Base-by-base conservation (phyloP, 495 filamentous ascomycete species). In the Aspergillus conjunctus region DNA sequence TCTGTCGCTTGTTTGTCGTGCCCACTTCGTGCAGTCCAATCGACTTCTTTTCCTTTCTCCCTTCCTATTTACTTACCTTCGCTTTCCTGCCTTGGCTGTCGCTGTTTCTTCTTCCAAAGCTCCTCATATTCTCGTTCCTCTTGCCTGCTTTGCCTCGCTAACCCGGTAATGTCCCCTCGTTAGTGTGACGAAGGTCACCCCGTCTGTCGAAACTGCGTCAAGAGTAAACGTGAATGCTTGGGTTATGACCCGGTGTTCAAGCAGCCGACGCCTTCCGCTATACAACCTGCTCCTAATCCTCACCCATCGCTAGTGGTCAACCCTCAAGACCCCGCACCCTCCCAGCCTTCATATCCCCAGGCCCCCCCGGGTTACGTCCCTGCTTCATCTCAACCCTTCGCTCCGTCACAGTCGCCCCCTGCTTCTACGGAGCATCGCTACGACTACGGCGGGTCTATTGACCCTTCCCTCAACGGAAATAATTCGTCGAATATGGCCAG, bases 231-330 rank as follows among this genome's bases (percentile, higher is more conserved):
- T 66, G 94, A 98, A 70, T 98, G 94, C 71, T 74, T 96, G 52
- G 94, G 94, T 48, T 98, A 98, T 85, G 94, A 98, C 72, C 94
- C 94, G 39, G 95, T 98, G 61, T 98, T 98, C 79, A 95, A 96
- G 74, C 90, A 92, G 67, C 87, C 89, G 12, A 73, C 87, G 18
- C 89, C 91, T 15, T 81, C 89, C 44, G 83, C 86, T 53, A 91
- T 95, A 63, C 91, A 93, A 71, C 89, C 91, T 61, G 88, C 87
- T 63, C 85, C 82, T 54, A 85, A 81, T 62, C 76, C 76, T 61
- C 77, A 79, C 51, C 78, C 77, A 22, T 77, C 76, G 44, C 67
- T 80, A 52, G 77, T 81, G 26, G 73, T 78, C 58, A 79, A 77
- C 56, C 75, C 76, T 12, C 78, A 79, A 53, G 76, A 77, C 30